Evolutionary conservation across 2,329 filamentous ascomycete species (phyloP).

Genomic region (Aureobasidium leucospermi): DNA sequence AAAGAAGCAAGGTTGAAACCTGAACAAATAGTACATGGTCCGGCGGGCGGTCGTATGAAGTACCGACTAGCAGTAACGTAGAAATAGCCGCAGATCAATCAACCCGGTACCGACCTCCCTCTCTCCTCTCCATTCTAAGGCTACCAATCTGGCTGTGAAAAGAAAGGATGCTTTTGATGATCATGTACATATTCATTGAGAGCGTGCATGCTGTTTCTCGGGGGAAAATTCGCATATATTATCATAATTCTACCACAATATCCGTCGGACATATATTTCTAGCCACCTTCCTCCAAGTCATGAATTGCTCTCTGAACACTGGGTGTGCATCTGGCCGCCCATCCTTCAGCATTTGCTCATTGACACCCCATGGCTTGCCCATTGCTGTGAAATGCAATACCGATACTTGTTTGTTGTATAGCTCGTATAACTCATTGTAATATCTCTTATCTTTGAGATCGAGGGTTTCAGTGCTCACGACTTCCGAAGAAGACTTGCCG

Average conservation of each 20-base stretch:
- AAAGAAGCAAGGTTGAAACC: conserved; percentile 17
- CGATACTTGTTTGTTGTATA: conserved; percentile 19
- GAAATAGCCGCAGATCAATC: no score
- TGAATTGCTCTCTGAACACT: conserved; percentile 21
- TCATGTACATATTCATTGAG: no score
- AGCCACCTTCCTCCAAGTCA: conserved; percentile 21
- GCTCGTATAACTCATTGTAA: conserved; percentile 17
- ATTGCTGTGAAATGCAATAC: conserved; percentile 25
- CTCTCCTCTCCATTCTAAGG: no score
- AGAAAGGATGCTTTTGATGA: no score
- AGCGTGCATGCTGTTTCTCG: no score
- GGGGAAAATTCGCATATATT: no score
- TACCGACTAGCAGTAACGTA: no score
- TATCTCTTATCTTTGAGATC: conserved; percentile 12
- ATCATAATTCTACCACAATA: background rate
- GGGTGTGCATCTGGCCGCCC: conserved; percentile 22
- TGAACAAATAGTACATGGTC: background rate
- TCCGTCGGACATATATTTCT: conserved; percentile 10
- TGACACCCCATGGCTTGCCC: conserved; percentile 23
- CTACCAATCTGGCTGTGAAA: no score
- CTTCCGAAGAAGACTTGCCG: no score
- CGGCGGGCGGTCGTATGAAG: no score
- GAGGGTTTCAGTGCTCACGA: no score
- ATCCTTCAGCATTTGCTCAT: conserved; percentile 6
- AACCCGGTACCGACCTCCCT: no score